phyloP scores from a whole-genome alignment of 352 stramenopile species.

The Pythium monospermum region DNA sequence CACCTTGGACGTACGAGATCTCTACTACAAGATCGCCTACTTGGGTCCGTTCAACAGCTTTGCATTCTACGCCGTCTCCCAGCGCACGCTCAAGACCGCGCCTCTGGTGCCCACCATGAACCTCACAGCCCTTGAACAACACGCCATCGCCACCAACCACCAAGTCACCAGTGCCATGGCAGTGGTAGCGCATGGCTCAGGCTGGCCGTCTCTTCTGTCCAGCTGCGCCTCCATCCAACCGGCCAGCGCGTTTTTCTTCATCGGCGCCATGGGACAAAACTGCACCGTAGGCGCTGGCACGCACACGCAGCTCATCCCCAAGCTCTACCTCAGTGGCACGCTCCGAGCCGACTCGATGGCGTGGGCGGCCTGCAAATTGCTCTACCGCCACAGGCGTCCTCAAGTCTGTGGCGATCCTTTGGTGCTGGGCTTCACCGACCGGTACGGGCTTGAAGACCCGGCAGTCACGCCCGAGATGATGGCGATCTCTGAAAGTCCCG shows the following conservation, averaged over 20 bases:
- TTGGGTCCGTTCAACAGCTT: slow-evolving; percentile 37
- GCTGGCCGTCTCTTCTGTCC: slow-evolving; percentile 9
- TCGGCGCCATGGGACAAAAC: slow-evolving; percentile 11
- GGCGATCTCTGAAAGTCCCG: slow-evolving; percentile 19
- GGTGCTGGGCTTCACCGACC: slow-evolving; percentile 13
- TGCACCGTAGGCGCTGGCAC: slow-evolving; percentile 2
- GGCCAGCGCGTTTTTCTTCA: slow-evolving; percentile 6
- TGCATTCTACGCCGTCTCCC: slow-evolving; percentile 27
- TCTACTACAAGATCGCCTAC: slow-evolving; percentile 50
- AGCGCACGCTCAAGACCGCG: slow-evolving; percentile 5
- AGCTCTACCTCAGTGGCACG: slow-evolving; percentile 9
- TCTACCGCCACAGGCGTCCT: slow-evolving; percentile 5
- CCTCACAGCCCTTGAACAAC: neutral
- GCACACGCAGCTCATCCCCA: neutral
- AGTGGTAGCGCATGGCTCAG: no score
- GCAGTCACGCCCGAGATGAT: slow-evolving; percentile 23
- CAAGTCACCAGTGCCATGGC: no score
- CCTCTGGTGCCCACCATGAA: slow-evolving; percentile 1
- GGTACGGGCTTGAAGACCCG: slow-evolving; percentile 28
- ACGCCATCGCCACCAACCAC: neutral
- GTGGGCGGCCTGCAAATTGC: slow-evolving; percentile 14
- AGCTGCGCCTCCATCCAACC: slow-evolving; percentile 5
- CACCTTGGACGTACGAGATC: slow-evolving; percentile 32
- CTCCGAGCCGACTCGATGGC: slow-evolving; percentile 16
- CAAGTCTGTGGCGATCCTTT: neutral